phyloP scores from a whole-genome alignment of 1,284 basidiomycete species.

The Cystobasidiaceae sp. region DNA sequence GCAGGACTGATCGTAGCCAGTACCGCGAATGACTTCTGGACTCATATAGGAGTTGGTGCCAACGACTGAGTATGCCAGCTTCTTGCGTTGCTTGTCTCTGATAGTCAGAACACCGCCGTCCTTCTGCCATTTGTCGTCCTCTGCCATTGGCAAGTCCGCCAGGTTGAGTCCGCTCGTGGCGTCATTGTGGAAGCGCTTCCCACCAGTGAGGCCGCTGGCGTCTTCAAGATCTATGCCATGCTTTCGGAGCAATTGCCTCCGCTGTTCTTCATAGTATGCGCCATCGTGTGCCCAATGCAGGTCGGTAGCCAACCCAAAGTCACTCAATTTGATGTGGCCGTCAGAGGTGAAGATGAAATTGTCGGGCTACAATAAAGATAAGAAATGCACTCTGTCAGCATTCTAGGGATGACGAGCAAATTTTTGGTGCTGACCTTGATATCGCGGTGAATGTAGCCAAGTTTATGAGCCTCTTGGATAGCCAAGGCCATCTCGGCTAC shows the following conservation, averaged over 20 bases:
- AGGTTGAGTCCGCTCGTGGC: constrained; percentile 4
- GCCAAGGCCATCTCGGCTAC: constrained; percentile 97
- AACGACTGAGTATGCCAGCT: constrained; percentile 90
- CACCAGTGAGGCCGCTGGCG: constrained; percentile 53
- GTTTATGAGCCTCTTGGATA: constrained; percentile 85
- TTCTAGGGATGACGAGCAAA: no score
- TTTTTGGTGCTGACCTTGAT: no score
- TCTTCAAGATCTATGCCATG: constrained; percentile 93
- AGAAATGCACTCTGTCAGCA: no score
- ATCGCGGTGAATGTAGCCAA: constrained; percentile 95
- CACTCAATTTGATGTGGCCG: constrained; percentile 89
- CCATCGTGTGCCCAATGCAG: constrained; percentile 67
- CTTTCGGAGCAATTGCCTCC: constrained; percentile 78
- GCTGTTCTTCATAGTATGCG: constrained; percentile 82
- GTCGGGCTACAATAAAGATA: constrained; percentile 51
- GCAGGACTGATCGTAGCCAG: constrained; percentile 85
- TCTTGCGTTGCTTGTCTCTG: constrained; percentile 85
- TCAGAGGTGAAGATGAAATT: constrained; percentile 91
- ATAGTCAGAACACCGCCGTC: constrained; percentile 70
- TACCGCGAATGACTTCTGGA: constrained; percentile 80
- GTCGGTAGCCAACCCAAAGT: constrained; percentile 82
- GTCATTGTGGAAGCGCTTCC: not conserved
- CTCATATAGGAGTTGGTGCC: constrained; percentile 60
- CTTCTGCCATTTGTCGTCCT: constrained; percentile 55
- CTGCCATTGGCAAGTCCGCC: constrained; percentile 46